These are phyloP conservation scores for Cytospora leucostoma DNA, from an alignment of 2,329 filamentous ascomycete genomes.

Conservation along the genomic window DNA sequence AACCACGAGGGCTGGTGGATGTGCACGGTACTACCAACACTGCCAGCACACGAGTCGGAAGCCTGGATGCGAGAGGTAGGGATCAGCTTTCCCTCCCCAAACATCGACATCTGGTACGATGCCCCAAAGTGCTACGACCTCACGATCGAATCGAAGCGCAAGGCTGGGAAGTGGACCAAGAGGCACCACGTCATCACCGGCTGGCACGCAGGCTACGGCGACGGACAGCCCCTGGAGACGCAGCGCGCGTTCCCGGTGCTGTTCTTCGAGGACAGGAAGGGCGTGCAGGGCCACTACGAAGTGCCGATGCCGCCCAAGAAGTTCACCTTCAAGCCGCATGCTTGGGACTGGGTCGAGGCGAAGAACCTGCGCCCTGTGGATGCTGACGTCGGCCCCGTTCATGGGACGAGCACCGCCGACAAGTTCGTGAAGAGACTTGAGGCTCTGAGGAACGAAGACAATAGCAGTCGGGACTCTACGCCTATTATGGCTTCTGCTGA, in stretches of 20 bases:
- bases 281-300: slow-evolving; percentile 3
- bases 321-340: slow-evolving; percentile 12
- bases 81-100: slow-evolving; percentile 3
- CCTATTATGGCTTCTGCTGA: background rate
- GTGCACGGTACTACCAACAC: slow-evolving; percentile 8
- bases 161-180: background rate
- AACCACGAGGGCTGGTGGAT: slow-evolving; percentile 18
- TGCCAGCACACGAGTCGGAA: slow-evolving; percentile 2
- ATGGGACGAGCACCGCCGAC: background rate
- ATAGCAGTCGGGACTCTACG: background rate
- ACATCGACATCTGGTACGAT: slow-evolving; percentile 3
- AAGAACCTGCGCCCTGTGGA: background rate
- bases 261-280: slow-evolving; percentile 13
- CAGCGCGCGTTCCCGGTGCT: slow-evolving; percentile 16
- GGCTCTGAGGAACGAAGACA: background rate
- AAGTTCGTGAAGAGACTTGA: slow-evolving; percentile 10
- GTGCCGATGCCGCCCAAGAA: slow-evolving; percentile 4
- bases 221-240: background rate
- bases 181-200: background rate
- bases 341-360: slow-evolving; percentile 20
- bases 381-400: background rate
- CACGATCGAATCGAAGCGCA: background rate
- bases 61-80: slow-evolving; percentile 11
- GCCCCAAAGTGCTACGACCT: slow-evolving; percentile 7
- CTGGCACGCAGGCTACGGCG: slow-evolving; percentile 9